Evolutionary conservation across 2,329 filamentous ascomycete genomes (phyloP), one percentile per base, ranked within the genome.

Genomic region (Colletotrichum sidae): DNA sequence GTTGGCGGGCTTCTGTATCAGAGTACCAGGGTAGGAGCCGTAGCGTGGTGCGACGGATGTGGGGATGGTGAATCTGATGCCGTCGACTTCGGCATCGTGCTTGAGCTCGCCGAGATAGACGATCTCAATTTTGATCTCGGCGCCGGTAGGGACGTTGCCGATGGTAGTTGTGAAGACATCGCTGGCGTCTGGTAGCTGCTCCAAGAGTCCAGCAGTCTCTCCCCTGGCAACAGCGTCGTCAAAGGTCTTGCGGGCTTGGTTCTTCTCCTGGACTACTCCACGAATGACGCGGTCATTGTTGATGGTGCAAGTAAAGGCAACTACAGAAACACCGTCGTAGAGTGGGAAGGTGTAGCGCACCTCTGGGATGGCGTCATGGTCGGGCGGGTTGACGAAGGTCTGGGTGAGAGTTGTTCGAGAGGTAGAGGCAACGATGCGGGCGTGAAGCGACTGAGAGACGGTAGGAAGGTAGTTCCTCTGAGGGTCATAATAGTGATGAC

Each of bases 41-140:
- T 92, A 93, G 17, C 90, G 83, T 2, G 90, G 90, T 0, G 87
- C 88, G 60, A 94, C 89, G 52, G 75, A 77, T 1, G 85, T 91
- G 0, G 91, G 91, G 5, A 94, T 85, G 5, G 86, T 92, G 72
- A 90, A 91, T 7, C 90, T 84, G 34, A 91, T 80, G 6, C 89
- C 89, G 71, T 93, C 88, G 3, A 86, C 81, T 67, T 89, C 86
- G 47, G 88, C 84, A 71, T 93, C 90, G 69, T 92, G 88, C 77
- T 92, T 92, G 58, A 93, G 81, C 73, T 93, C 90, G 2, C 88
- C 88, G 5, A 92, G 81, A 67, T 91, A 92, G 0, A 81, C 86
- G 60, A 93, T 86, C 10, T 89, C 82, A 7, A 93, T 84, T 7
- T 82, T 73, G 39, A 92, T 78, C 39, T 80, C 83, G 13, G 84